phyloP scores from a whole-genome alignment of 306 rosid genomes.

The Inga leiocalycina region DNA sequence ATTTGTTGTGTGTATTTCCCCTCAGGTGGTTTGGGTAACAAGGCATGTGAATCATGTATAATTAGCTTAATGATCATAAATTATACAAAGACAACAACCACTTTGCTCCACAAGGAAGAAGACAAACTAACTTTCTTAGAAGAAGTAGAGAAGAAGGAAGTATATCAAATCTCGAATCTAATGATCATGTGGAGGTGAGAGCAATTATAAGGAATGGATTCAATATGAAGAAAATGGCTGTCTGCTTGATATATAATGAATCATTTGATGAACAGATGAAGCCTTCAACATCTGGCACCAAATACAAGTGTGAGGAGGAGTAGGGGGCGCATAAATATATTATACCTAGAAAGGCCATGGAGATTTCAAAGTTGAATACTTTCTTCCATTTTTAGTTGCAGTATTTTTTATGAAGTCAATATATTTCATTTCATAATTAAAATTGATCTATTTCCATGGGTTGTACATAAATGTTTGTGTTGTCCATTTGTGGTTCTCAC shows the following conservation, averaged over 20 bases:
- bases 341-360: neutral
- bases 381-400: no score
- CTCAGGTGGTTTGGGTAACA: no score
- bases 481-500: no score
- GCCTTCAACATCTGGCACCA: neutral
- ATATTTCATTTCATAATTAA: no score
- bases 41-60: neutral
- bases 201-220: neutral
- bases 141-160: neutral
- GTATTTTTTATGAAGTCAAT: no score
- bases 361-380: no score
- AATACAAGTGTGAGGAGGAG: neutral
- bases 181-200: neutral
- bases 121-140: neutral
- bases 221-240: neutral
- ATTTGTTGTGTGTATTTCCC: neutral
- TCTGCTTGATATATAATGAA: neutral
- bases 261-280: neutral
- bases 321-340: neutral
- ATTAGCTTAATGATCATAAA: neutral
- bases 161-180: neutral
- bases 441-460: no score
- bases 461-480: no score
- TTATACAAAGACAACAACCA: neutral
- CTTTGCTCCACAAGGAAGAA: neutral